Base-by-base conservation (phyloP, 352 stramenopile species). In the Lagenidium giganteum region DNA sequence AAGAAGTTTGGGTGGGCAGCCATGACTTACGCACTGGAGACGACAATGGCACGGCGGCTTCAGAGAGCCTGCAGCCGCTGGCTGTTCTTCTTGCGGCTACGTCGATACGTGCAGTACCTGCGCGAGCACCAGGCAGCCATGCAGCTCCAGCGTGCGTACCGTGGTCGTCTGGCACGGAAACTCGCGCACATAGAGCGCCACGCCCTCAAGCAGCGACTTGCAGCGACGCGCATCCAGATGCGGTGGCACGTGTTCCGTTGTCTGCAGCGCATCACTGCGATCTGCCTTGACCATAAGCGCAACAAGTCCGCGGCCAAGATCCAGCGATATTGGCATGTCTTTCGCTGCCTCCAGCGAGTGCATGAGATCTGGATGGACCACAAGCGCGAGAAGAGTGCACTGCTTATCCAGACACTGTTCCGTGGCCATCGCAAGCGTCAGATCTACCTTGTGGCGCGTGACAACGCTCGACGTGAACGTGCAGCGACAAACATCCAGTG, bases 1-100 rank as follows among this genome's bases (percentile, higher is more conserved):
- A 69, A 66, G 39, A 87, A 87, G 47, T 85, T 87, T 21, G 67
- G 61, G 39, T 87, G 75, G 75, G 67, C 62, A 2, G 75, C 59
- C 4, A 48, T 54, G 33, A 65, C 59, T 3, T 47, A 68, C 25
- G 39, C 52, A 5, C 48, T 73, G 5, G 66, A 77, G 53, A 67
- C 56, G 3, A 41, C 57, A 6, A 79, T 67, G 53, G 68, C 66
- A 1, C 47, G 26, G 42, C 52, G 54, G 6, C 70, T 84, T 42
- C 71, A 84, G 34, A 54, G 54, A 1, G 29, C 38, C 3, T 43
- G 50, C 13, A 35, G 29, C 3, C 43, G 44, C 0, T 80, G 61
- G 66, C 61, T 70, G 42, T 61, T 72, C 26, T 54, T 61, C 23
- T 34, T 35, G 7, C 23, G 50, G 2, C 18, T 70, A 12, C 39